Evolutionary conservation across 73 alveolate genomes (phyloP).

Genomic region (Vitrella brassicaformis): DNA sequence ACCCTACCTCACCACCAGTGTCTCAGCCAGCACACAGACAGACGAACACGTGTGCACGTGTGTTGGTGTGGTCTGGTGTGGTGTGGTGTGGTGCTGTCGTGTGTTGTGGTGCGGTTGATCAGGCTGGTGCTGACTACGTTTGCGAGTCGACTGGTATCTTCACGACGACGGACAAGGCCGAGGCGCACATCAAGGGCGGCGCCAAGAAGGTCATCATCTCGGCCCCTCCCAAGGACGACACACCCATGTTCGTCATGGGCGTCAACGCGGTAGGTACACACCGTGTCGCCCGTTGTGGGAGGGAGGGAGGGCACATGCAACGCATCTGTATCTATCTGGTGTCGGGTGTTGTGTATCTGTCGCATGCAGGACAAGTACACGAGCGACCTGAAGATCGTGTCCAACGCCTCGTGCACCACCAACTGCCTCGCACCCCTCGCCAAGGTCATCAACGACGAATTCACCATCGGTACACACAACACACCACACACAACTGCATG

Average conservation of each 20-base stretch:
- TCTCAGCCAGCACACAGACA: no score
- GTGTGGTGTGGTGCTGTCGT: no score
- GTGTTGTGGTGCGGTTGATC: no score
- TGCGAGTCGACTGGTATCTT: conserved; percentile 86
- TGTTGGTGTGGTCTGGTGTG: no score
- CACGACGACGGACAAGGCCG: conserved; percentile 67
- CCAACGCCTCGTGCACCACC: conserved; percentile 95
- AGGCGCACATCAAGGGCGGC: conserved; percentile 76
- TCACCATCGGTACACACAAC: conserved; percentile 68
- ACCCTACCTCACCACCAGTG: no score
- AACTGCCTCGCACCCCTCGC: conserved; percentile 92
- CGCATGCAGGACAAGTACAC: background rate
- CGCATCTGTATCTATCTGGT: conserved; percentile 20
- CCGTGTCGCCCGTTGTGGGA: background rate
- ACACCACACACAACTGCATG: no score
- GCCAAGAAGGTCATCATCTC: conserved; percentile 87
- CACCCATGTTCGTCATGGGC: conserved; percentile 86
- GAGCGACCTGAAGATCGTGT: conserved; percentile 56
- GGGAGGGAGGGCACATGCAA: background rate
- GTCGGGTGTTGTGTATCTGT: background rate
- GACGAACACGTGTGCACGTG: no score
- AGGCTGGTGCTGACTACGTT: conserved; percentile 80
- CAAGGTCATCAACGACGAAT: conserved; percentile 80
- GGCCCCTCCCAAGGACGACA: conserved; percentile 87
- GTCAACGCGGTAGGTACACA: conserved; percentile 44